A percentile compares a stretch with the other conserved stretches of the same genome.
Conservation (phyloP, 192 early-diverging fungal genomes). For the Gamsiella multidivaricata region DNA sequence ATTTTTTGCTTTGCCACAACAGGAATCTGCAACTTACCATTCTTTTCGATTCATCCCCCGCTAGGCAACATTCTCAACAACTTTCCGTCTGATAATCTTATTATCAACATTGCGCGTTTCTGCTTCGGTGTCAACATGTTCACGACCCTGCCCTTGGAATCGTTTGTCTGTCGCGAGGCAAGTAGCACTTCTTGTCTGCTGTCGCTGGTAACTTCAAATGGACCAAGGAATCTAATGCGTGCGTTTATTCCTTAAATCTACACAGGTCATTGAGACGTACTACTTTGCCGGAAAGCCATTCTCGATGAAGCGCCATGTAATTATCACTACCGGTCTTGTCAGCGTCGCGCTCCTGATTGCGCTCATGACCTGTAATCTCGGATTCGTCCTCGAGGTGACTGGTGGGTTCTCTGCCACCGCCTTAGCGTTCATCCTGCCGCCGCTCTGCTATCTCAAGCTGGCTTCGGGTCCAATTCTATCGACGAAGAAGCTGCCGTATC, state of each 20-base stretch:
- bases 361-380: slow-evolving; percentile 81
- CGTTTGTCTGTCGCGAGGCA: slow-evolving; percentile 90
- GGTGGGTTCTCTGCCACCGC: slow-evolving; percentile 90
- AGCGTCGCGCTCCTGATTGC: slow-evolving; percentile 74
- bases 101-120: slow-evolving; percentile 89
- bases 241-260: neutral
- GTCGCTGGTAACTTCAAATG: neutral
- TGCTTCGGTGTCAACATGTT: slow-evolving; percentile 96
- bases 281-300: slow-evolving; percentile 65
- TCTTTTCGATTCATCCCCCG: neutral
- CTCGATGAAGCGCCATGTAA: slow-evolving; percentile 70
- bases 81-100: slow-evolving; percentile 78
- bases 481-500: slow-evolving; percentile 69
- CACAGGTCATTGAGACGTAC: slow-evolving; percentile 73
- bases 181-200: neutral
- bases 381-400: slow-evolving; percentile 88
- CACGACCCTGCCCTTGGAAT: slow-evolving; percentile 90
- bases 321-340: slow-evolving; percentile 76
- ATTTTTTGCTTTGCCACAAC: too few species aligned
- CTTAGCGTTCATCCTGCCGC: slow-evolving; percentile 89
- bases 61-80: slow-evolving; percentile 90
- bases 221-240: neutral
- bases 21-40: neutral
- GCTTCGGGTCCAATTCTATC: slow-evolving; percentile 67
- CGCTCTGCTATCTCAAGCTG: slow-evolving; percentile 82